Base-by-base conservation (phyloP, 495 filamentous ascomycete species). In the Hypomontagnella submonticulosa region DNA sequence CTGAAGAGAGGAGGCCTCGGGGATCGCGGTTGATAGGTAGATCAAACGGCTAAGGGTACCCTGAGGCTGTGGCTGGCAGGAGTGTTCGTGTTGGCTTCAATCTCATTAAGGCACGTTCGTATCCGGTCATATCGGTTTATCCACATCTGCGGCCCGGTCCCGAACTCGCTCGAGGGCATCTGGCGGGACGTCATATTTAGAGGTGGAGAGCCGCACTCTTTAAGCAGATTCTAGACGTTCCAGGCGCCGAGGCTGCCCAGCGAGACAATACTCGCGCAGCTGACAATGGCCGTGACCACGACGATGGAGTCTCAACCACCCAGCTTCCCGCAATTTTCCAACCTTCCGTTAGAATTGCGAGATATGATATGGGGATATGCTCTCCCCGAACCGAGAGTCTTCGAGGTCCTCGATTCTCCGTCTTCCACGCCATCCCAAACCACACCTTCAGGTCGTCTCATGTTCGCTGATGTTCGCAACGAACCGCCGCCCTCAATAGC, bases 401-500 rank as follows among this genome's bases (percentile, higher is more conserved):
- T 79, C 67, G 80, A 82, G 56, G 78, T 82, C 4, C 68, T 82
- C 32, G 80, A 82, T 58, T 77, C 79, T 3, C 80, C 80, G 27
- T 74, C 74, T 49, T 74, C 80, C 9, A 69, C 73, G 47, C 74
- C 70, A 50, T 55, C 63, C 18, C 77, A 76, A 46, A 75, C 75
- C 8, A 73, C 75, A 7, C 73, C 80, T 4, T 75, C 75, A 11
- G 63, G 76, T 42, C 78, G 77, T 37, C 55, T 82, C 16, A 80
- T 80, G 78, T 82, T 82, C 57, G 80, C 80, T 51, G 80, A 82
- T 55, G 64, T 80, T 19, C 79, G 80, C 40, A 76, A 76, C 19
- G 79, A 81, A 52, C 78, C 80, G 13, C 79, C 79, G 12, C 80
- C 80, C 27, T 73, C 77, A 1, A 73, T 82, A 61, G 76, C 80